A percentile compares a stretch with the other conserved stretches of the same genome.
phyloP scores from a whole-genome alignment of 2,329 filamentous ascomycete genomes.

The Plectosphaerella plurivora region DNA sequence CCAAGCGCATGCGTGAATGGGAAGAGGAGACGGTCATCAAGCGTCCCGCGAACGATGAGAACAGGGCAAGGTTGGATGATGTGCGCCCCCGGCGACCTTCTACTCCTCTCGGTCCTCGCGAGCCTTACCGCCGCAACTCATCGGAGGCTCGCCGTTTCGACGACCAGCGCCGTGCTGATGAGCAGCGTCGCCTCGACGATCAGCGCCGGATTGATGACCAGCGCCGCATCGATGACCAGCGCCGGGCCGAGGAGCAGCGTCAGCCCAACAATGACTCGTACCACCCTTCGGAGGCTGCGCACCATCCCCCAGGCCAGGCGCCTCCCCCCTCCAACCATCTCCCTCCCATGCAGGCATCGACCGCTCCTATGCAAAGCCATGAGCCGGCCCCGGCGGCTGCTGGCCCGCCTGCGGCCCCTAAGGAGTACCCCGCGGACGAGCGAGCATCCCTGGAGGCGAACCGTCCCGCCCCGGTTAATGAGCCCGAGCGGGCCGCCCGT shows the following conservation, averaged over 20 bases:
- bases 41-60: slow-evolving; percentile 87
- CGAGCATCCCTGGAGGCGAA: slow-evolving; percentile 44
- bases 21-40: slow-evolving; percentile 77
- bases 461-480: slow-evolving; percentile 52
- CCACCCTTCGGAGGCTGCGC: slow-evolving; percentile 87
- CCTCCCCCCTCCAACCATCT: slow-evolving; percentile 52
- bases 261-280: slow-evolving; percentile 69
- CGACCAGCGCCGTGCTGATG: slow-evolving; percentile 57
- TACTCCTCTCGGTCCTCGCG: slow-evolving; percentile 57
- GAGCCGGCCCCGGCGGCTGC: slow-evolving; percentile 38
- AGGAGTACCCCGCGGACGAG: slow-evolving; percentile 56
- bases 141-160: slow-evolving; percentile 66
- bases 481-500: slow-evolving; percentile 77
- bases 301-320: slow-evolving; percentile 64
- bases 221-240: slow-evolving; percentile 50
- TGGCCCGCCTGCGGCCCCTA: slow-evolving; percentile 34
- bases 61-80: slow-evolving; percentile 80
- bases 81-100: slow-evolving; percentile 73
- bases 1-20: slow-evolving; percentile 90
- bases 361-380: slow-evolving; percentile 49
- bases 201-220: slow-evolving; percentile 57
- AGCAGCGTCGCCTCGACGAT: slow-evolving; percentile 43
- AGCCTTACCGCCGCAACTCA: slow-evolving; percentile 71
- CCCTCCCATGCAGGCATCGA: slow-evolving; percentile 59
- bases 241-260: slow-evolving; percentile 57